phyloP scores from a whole-genome alignment of 1,284 basidiomycete genomes.

The Cystobasidium pallidum region DNA sequence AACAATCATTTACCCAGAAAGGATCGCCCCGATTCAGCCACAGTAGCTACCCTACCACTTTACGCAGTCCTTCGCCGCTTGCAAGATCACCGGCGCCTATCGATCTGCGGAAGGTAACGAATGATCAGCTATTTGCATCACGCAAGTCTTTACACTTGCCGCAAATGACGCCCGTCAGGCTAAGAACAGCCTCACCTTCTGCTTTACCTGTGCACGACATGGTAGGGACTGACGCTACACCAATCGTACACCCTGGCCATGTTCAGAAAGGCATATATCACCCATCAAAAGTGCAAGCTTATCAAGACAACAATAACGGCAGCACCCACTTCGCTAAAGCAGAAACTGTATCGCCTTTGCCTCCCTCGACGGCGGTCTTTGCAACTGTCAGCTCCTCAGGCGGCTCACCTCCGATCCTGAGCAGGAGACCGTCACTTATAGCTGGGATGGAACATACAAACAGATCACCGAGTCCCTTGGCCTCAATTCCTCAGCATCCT shows the following conservation, averaged over 20 bases:
- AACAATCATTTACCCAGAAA: background rate
- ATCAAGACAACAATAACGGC: too few relatives aligned
- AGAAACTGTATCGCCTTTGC: background rate
- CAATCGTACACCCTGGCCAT: background rate
- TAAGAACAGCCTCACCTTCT: slow-evolving; percentile 1
- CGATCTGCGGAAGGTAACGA: background rate
- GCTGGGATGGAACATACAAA: background rate
- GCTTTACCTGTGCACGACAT: background rate
- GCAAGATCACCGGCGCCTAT: background rate
- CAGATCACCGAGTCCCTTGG: background rate
- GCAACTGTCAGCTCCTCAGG: background rate
- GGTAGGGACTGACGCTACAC: background rate
- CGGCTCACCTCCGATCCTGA: background rate
- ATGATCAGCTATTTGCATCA: background rate
- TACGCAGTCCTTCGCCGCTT: background rate
- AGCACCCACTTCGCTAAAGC: background rate
- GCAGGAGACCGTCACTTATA: background rate
- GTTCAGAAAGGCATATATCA: too few relatives aligned
- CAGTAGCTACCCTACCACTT: too few relatives aligned
- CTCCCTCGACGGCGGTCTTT: background rate
- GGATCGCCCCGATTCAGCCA: background rate
- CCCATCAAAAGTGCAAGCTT: too few relatives aligned
- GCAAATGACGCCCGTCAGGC: slow-evolving; percentile 6
- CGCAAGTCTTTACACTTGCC: background rate
- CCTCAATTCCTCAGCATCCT: background rate